Evolutionary conservation across 257 asterid species (phyloP).

Genomic region (Solanum dulcamara): DNA sequence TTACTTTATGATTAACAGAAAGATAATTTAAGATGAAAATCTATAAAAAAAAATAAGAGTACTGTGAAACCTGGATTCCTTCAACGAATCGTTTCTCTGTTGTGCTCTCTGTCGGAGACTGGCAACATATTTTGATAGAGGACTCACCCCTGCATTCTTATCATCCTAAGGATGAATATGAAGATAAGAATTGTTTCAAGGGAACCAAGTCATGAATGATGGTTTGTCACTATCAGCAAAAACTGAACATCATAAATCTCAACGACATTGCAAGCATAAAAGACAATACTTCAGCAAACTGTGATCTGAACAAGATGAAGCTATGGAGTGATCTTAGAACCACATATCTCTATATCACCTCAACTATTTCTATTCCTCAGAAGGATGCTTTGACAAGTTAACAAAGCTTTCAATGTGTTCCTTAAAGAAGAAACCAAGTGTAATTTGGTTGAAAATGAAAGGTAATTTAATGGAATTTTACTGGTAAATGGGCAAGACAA

Average conservation of each 20-base stretch:
- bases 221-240: background rate
- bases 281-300: background rate
- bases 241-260: background rate
- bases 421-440: background rate
- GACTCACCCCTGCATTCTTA: conserved; percentile 49
- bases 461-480: background rate
- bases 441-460: background rate
- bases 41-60: background rate
- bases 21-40: background rate
- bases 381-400: background rate
- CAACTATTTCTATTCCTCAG: background rate
- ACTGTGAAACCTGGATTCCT: conserved; percentile 51
- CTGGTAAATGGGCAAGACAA: background rate
- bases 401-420: background rate
- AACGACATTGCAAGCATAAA: background rate
- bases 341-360: background rate
- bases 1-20: background rate
- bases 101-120: conserved; percentile 54
- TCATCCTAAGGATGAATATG: conserved; percentile 39
- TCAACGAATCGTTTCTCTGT: conserved; percentile 56
- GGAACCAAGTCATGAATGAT: background rate
- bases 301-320: background rate
- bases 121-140: conserved; percentile 53
- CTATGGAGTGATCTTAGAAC: background rate
- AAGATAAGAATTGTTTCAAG: background rate